Conservation (phyloP, 2,329 filamentous ascomycete species). For the Talaromyces rugulosus region DNA sequence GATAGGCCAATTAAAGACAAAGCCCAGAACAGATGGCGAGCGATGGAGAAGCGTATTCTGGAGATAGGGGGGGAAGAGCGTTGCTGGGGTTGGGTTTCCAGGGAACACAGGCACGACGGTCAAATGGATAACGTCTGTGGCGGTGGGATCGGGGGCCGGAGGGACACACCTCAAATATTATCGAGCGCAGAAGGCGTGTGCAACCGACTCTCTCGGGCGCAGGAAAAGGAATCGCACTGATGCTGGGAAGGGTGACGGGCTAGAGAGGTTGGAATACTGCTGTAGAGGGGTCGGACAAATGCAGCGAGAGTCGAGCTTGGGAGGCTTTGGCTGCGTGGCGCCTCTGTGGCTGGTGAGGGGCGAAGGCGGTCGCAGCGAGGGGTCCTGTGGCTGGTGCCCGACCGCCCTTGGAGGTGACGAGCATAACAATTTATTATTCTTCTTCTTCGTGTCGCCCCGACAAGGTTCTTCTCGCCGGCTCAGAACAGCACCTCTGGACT, state of each 20-base stretch:
- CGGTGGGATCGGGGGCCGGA: conserved; percentile 17
- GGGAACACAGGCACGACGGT: not conserved
- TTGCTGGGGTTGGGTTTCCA: not conserved
- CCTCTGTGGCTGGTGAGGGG: conserved; percentile 25
- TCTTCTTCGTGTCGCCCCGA: not conserved
- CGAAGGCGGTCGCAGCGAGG: conserved; percentile 9
- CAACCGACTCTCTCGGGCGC: not conserved
- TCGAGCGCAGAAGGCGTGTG: not conserved
- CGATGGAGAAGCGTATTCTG: conserved; percentile 16
- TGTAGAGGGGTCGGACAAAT: conserved; percentile 9
- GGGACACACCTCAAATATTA: not conserved
- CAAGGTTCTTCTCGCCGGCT: not conserved
- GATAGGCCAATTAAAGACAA: conserved; percentile 15
- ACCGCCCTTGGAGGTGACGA: not conserved
- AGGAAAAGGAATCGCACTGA: not conserved
- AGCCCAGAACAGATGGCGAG: not conserved
- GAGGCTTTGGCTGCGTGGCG: not conserved
- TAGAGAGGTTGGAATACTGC: conserved; percentile 1
- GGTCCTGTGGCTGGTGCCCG: conserved; percentile 13
- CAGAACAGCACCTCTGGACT: not conserved
- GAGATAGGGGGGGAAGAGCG: conserved; percentile 22
- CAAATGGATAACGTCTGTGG: not conserved
- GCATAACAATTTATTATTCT: not conserved
- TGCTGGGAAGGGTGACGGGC: not conserved
- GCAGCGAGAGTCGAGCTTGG: not conserved